These are phyloP conservation scores for Leccinum fallax DNA, from an alignment of 1,284 basidiomycete species.

Conservation along the genomic window DNA sequence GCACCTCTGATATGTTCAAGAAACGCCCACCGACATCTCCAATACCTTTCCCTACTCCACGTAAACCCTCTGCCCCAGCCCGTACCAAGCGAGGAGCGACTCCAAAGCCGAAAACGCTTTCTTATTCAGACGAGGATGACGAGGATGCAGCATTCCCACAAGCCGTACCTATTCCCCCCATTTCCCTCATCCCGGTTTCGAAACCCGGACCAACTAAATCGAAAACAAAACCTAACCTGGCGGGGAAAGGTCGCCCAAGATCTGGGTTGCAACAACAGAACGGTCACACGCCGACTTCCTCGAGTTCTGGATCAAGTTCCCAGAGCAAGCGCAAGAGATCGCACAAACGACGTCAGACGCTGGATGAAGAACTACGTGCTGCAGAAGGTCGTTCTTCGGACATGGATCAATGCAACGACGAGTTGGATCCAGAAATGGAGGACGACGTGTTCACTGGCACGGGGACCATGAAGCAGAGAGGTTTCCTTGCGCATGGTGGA, in stretches of 20 bases:
- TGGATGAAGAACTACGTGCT: constrained; percentile 64
- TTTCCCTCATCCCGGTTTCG: constrained; percentile 30
- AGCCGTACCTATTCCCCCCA: constrained; percentile 26
- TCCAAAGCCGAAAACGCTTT: constrained; percentile 20
- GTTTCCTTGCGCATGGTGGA: constrained; percentile 74
- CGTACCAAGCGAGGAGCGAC: constrained; percentile 37
- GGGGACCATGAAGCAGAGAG: constrained; percentile 53
- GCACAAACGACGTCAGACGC: constrained; percentile 46
- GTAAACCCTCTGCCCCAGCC: constrained; percentile 56
- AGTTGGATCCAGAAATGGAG: constrained; percentile 40
- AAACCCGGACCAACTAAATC: constrained; percentile 18
- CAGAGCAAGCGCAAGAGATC: constrained; percentile 31
- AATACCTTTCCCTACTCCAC: constrained; percentile 54
- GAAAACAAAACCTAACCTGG: constrained; percentile 19
- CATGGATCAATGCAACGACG: constrained; percentile 37
- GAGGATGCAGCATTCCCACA: constrained; percentile 30
- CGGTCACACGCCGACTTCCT: not conserved
- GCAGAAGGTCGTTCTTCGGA: constrained; percentile 42
- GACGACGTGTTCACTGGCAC: constrained; percentile 52
- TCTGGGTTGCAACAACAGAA: constrained; percentile 6
- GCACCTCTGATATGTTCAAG: constrained; percentile 46
- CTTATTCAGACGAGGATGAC: constrained; percentile 19
- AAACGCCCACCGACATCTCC: constrained; percentile 66
- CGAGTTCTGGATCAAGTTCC: constrained; percentile 10
- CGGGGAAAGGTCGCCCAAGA: constrained; percentile 24